Evolutionary conservation across 2,329 filamentous ascomycete species (phyloP).

Genomic region (Ilyonectria mors-panacis): DNA sequence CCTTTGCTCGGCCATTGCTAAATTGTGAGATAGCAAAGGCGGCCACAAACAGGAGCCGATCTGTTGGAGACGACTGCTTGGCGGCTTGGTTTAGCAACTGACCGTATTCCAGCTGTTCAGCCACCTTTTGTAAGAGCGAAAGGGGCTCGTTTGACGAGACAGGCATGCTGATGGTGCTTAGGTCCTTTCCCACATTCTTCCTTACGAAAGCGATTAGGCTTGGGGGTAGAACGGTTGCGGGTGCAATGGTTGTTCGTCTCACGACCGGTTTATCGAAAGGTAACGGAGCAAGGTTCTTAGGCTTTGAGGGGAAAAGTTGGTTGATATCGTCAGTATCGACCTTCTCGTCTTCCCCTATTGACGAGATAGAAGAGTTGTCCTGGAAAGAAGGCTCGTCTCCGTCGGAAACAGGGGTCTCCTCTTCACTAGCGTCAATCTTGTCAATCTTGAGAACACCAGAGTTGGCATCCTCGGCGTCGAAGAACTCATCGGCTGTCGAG

Average conservation of each 20-base stretch:
- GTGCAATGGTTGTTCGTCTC: constrained; percentile 79
- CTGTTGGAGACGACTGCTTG: constrained; percentile 69
- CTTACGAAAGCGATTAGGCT: constrained; percentile 94
- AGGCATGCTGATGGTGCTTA: constrained; percentile 97
- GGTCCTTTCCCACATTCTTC: constrained; percentile 98
- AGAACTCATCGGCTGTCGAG: constrained; percentile 88
- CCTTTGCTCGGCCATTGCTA: constrained; percentile 85
- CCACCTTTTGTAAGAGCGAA: constrained; percentile 88
- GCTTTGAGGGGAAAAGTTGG: constrained; percentile 79
- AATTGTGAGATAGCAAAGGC: constrained; percentile 94
- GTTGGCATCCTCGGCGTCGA: constrained; percentile 81
- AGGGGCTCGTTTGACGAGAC: constrained; percentile 95
- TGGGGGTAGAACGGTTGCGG: constrained; percentile 84
- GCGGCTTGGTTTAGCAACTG: constrained; percentile 84
- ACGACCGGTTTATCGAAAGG: constrained; percentile 77
- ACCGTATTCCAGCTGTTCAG: constrained; percentile 93
- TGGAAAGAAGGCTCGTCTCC: constrained; percentile 67
- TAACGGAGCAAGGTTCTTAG: constrained; percentile 83
- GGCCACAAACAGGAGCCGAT: constrained; percentile 86
- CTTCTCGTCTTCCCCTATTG: constrained; percentile 72
- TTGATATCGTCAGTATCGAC: constrained; percentile 72
- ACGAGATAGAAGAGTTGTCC: constrained; percentile 72
- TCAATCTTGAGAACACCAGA: constrained; percentile 82
- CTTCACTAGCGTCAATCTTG: constrained; percentile 80
- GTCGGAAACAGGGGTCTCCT: constrained; percentile 72